Percentiles rank a stretch among this genome's conserved stretches.
Conservation (phyloP, 768 basidiomycete genomes). For the Leucosporidium scottii region DNA sequence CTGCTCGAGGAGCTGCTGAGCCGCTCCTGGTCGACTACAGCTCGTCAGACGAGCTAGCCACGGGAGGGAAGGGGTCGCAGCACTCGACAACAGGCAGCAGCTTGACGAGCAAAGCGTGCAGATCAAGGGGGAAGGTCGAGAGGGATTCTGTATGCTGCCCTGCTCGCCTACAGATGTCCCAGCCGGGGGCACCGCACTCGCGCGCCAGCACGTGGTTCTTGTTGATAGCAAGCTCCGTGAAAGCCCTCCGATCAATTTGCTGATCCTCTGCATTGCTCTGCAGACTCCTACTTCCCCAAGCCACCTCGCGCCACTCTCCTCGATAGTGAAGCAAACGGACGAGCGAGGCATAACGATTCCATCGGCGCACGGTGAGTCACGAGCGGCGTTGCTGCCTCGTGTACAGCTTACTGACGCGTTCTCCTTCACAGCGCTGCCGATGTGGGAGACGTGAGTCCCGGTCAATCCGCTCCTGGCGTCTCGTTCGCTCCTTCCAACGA, state of each 20-base stretch:
- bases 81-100: no score
- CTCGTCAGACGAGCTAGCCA: no score
- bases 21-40: no score
- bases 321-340: slow-evolving; percentile 18
- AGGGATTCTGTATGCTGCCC: not conserved
- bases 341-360: slow-evolving; percentile 11
- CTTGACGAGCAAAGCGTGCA: no score
- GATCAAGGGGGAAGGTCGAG: not conserved
- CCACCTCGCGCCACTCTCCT: slow-evolving; percentile 9
- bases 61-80: no score
- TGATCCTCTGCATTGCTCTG: not conserved
- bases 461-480: slow-evolving; percentile 25
- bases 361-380: slow-evolving; percentile 20
- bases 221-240: not conserved
- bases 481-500: slow-evolving; percentile 22
- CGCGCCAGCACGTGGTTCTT: not conserved
- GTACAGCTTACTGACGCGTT: not conserved
- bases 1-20: not conserved
- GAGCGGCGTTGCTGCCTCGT: not conserved
- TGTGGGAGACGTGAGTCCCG: slow-evolving; percentile 10
- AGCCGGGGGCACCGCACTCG: not conserved
- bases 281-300: slow-evolving; percentile 30
- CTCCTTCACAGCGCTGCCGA: slow-evolving; percentile 8
- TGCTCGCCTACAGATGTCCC: not conserved
- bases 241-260: not conserved